Conservation (phyloP, 2,329 filamentous ascomycete species). For the Malbranchea zuffiana region DNA sequence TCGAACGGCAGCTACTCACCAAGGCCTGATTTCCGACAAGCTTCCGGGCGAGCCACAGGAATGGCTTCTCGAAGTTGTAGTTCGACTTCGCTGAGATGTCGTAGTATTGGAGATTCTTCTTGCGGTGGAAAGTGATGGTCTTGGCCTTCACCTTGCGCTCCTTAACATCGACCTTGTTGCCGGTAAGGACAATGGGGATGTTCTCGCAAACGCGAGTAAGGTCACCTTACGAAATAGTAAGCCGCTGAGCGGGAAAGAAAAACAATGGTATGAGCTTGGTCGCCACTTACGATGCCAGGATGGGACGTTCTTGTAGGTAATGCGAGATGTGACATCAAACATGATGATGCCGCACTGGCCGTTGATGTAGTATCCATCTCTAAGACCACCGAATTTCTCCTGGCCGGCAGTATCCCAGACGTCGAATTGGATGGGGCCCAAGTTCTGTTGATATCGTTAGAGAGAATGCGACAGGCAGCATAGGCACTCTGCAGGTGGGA, state of each 20-base stretch:
- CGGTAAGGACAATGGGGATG: slow-evolving; percentile 95
- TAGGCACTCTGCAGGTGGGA: slow-evolving; percentile 15
- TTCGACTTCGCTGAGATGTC: slow-evolving; percentile 97
- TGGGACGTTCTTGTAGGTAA: slow-evolving; percentile 94
- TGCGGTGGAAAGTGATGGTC: slow-evolving; percentile 99
- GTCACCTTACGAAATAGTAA: slow-evolving; percentile 53
- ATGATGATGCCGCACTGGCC: slow-evolving; percentile 98
- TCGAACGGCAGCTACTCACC: slow-evolving; percentile 43
- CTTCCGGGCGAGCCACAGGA: slow-evolving; percentile 99
- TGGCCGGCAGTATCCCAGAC: slow-evolving; percentile 99
- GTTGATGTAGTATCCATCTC: slow-evolving; percentile 99
- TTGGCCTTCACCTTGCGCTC: slow-evolving; percentile 99
- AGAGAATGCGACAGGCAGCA: not conserved
- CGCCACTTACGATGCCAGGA: slow-evolving; percentile 96
- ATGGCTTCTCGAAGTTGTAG: slow-evolving; percentile 90
- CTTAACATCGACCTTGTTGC: slow-evolving; percentile 99
- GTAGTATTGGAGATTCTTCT: slow-evolving; percentile 99
- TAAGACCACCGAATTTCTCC: slow-evolving; percentile 96
- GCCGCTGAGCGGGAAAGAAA: not conserved
- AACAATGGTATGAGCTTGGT: slow-evolving; percentile 51
- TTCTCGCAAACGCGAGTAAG: slow-evolving; percentile 97
- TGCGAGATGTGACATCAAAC: slow-evolving; percentile 98
- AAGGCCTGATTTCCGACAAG: slow-evolving; percentile 84
- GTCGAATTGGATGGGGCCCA: slow-evolving; percentile 94
- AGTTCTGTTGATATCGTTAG: slow-evolving; percentile 50